Percentiles rank a stretch among this genome's conserved stretches.
Conservation (phyloP, 306 rosid genomes). For the Pyrus bretschneideri region DNA sequence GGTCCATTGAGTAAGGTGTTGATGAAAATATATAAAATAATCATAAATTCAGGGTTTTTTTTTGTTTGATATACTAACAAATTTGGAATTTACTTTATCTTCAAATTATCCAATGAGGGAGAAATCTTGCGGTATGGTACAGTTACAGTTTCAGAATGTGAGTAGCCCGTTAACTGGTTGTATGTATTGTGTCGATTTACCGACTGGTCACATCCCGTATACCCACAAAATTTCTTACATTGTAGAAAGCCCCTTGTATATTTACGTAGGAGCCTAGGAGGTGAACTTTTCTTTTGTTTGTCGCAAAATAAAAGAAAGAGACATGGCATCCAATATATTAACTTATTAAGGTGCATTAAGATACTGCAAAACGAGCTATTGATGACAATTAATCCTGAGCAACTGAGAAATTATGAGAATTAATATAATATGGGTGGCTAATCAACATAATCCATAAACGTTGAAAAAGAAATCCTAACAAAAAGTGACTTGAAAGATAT, state of each 20-base stretch:
- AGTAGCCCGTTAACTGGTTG: background rate
- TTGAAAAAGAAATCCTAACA: constrained; percentile 39
- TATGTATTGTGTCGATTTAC: too few relatives aligned
- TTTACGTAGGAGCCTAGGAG: background rate
- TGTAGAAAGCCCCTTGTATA: background rate
- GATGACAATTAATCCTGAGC: background rate
- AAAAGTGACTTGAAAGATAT: constrained; percentile 31
- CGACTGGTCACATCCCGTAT: too few relatives aligned
- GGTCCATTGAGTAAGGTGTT: background rate
- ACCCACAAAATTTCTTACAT: background rate
- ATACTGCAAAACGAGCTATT: background rate
- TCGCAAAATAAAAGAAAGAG: background rate
- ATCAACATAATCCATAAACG: constrained; percentile 6
- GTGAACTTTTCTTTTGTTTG: background rate
- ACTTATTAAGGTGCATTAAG: background rate
- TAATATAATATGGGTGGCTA: constrained; percentile 9
- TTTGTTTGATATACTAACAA: background rate
- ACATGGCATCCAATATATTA: background rate
- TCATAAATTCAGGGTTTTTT: too few relatives aligned
- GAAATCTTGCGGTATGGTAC: background rate
- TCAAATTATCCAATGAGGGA: background rate
- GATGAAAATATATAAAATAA: background rate
- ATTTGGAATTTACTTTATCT: background rate
- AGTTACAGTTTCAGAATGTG: background rate
- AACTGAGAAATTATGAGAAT: background rate